Percentiles rank a stretch among this genome's conserved stretches.
phyloP scores from a whole-genome alignment of 768 basidiomycete species.

The Leucocoprinus sp. region DNA sequence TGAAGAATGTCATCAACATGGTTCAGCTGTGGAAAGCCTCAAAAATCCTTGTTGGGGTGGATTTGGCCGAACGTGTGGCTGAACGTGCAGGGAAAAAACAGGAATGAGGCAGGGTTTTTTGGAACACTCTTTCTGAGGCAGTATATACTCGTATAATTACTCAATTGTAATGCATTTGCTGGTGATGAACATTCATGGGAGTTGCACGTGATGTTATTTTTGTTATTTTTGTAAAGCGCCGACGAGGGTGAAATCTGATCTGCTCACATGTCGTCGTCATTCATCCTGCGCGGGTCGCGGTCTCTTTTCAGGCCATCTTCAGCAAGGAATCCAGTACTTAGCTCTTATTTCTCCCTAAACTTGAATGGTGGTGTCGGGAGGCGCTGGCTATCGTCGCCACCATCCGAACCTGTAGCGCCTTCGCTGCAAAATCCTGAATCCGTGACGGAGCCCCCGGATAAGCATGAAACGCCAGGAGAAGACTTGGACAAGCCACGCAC shows the following conservation, averaged over 20 bases:
- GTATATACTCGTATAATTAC: constrained; percentile 10
- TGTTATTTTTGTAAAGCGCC: constrained; percentile 6
- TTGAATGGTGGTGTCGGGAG: constrained; percentile 9
- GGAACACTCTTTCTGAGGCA: constrained; percentile 4
- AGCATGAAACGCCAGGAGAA: constrained; percentile 21
- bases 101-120: constrained; percentile 12
- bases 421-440: constrained; percentile 10
- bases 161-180: constrained; percentile 5
- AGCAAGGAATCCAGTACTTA: too few relatives aligned
- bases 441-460: constrained; percentile 15
- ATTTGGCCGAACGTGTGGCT: constrained; percentile 75
- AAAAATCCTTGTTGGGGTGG: constrained; percentile 89
- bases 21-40: constrained; percentile 99
- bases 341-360: too few relatives aligned
- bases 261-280: constrained; percentile 13
- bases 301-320: constrained; percentile 7
- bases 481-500: constrained; percentile 39
- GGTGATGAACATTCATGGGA: neutral
- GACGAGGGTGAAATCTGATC: constrained; percentile 9
- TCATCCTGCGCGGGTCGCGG: constrained; percentile 12
- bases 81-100: constrained; percentile 34
- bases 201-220: constrained; percentile 13
- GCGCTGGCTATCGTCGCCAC: constrained; percentile 4
- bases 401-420: constrained; percentile 11
- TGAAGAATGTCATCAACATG: constrained; percentile 89